A percentile compares a stretch with the other conserved stretches of the same genome.
Evolutionary conservation across 2,329 filamentous ascomycete species (phyloP).

Genomic region (Aspergillus sp.): DNA sequence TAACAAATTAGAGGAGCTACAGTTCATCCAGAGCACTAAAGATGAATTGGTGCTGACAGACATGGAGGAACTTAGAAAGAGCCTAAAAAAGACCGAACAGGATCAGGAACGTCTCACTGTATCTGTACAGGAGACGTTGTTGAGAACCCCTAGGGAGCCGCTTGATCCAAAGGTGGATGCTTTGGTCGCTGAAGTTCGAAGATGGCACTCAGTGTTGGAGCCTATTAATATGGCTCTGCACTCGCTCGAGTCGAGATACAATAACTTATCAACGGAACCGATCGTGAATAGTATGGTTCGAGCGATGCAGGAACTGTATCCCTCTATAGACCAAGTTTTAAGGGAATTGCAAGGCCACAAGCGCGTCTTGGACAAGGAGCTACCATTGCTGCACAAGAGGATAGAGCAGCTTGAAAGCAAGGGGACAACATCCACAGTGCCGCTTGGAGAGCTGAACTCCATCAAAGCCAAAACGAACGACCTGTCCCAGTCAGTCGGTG

Average conservation of each 20-base stretch:
- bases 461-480: conserved; percentile 2
- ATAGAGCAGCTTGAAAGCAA: conserved; percentile 11
- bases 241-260: conserved; percentile 51
- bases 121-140: not conserved
- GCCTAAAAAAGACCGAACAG: not conserved
- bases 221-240: conserved; percentile 25
- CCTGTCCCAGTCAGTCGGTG: conserved; percentile 5
- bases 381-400: not conserved
- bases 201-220: not conserved
- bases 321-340: conserved; percentile 25
- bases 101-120: not conserved
- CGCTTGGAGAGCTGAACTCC: conserved; percentile 5
- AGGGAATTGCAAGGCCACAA: conserved; percentile 22
- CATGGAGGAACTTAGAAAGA: conserved; percentile 19
- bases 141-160: not conserved
- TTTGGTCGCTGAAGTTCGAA: not conserved
- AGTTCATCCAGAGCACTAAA: conserved; percentile 15
- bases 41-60: conserved; percentile 22
- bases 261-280: conserved; percentile 46
- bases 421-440: not conserved
- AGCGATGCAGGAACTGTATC: conserved; percentile 38
- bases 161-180: conserved; percentile 2
- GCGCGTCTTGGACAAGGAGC: conserved; percentile 12
- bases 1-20: conserved; percentile 14
- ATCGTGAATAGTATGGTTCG: conserved; percentile 36